These are phyloP conservation scores for Rhytidiadelphus loreus DNA, from an alignment of 225 moss, liverwort and hornwort species.

Conservation along the genomic window DNA sequence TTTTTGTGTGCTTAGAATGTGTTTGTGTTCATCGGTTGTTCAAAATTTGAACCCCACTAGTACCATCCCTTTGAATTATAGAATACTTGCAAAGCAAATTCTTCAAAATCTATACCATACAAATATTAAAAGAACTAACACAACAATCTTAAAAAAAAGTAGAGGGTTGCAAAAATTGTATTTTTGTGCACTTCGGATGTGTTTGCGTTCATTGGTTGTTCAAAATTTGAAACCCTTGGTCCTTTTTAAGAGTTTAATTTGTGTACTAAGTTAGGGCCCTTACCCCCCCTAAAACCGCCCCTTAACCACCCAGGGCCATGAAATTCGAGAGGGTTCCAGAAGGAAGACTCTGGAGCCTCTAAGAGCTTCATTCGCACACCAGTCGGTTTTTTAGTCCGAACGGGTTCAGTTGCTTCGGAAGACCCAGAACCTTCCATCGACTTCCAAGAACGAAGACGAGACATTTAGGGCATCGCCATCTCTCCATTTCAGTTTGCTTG, in stretches of 20 bases:
- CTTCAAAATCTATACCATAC: background rate
- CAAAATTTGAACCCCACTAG: too few relatives aligned
- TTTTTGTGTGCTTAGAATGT: too few relatives aligned
- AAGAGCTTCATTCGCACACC: background rate
- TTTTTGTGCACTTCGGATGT: too few relatives aligned
- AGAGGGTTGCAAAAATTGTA: background rate
- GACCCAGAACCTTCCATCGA: constrained; percentile 5
- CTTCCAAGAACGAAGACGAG: background rate
- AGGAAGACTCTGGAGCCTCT: background rate
- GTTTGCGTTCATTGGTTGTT: too few relatives aligned
- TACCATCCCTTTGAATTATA: background rate
- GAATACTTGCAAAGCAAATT: background rate
- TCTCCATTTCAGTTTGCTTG: background rate
- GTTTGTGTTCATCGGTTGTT: too few relatives aligned
- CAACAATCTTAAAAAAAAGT: background rate
- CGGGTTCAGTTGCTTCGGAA: background rate
- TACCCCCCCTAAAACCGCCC: background rate
- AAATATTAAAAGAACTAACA: background rate
- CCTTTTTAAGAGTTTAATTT: background rate
- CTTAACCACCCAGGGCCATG: background rate
- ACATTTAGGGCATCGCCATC: background rate
- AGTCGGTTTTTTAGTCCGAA: background rate
- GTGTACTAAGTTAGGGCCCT: background rate
- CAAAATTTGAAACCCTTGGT: background rate
- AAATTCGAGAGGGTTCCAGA: background rate